Evolutionary conservation across 192 early-diverging fungal genomes (phyloP), one percentile per base, ranked within the genome.

Genomic region (Phycomyces blakesleeanus): DNA sequence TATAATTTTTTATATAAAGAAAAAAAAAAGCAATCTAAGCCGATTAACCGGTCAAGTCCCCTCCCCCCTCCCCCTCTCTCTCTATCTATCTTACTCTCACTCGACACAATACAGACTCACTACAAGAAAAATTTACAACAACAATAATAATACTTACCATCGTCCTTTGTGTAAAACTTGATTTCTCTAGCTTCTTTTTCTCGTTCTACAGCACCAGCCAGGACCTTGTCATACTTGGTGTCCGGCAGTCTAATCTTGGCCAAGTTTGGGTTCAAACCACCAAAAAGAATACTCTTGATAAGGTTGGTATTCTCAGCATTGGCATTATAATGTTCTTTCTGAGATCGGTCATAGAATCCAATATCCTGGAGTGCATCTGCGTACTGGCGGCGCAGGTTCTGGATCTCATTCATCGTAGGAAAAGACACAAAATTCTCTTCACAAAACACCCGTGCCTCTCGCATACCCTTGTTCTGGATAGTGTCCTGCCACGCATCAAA

Each of bases 221-320:
- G 71, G 16, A 87, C 81, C 53, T 89, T 80, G 14, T 88, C 85
- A 71, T 87, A 95, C 68, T 83, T 87, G 34, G 83, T 79, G 39
- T 83, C 81, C 0, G 94, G 94, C 57, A 87, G 61, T 18, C 79
- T 74, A 27, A 96, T 78, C 20, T 83, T 78, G 24, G 83, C 90
- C 54, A 93, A 72, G 59, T 93, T 91, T 0, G 93, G 93, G 65
- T 89, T 93, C 44, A 95, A 73, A 3, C 93, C 95, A 9, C 93
- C 93, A 57, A 89, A 81, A 16, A 97, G 61, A 26, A 90, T 80
- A 15, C 85, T 82, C 27, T 89, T 87, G 34, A 96, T 68, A 15
- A 97, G 66, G 38, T 80, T 78, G 22, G 67, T 75, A 21, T 83
- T 77, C 2, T 79, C 71, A 11, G 87, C 71, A 64, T 91, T 83